Conservation (phyloP, 202 grass and related monocot species). For the Hordeum pubiflorum region DNA sequence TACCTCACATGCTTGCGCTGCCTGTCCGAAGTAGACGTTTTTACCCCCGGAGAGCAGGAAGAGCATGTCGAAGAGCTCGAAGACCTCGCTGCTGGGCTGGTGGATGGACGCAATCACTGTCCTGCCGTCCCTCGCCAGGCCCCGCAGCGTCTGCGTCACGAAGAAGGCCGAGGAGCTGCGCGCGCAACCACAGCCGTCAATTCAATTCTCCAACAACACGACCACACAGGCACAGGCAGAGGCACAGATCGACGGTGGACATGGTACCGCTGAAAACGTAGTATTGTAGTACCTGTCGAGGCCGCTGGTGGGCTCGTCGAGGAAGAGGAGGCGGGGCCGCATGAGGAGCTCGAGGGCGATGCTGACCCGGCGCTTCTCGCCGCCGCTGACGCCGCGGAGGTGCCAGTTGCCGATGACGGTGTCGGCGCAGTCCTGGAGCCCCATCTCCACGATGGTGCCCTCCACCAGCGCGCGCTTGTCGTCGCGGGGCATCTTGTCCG, state of each 20-base stretch:
- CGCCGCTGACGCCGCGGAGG: conserved; percentile 82
- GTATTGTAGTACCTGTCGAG: conserved; percentile 59
- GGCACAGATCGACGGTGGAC: background rate
- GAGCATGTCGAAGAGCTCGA: conserved; percentile 85
- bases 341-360: conserved; percentile 95
- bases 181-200: background rate
- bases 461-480: conserved; percentile 87
- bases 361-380: conserved; percentile 91
- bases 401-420: conserved; percentile 96
- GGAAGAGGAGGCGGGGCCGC: conserved; percentile 90
- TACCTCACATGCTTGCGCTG: conserved; percentile 74
- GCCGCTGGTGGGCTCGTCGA: conserved; percentile 93
- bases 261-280: too few relatives aligned
- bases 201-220: background rate
- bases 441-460: conserved; percentile 85
- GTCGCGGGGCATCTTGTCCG: conserved; percentile 74
- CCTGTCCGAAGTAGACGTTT: conserved; percentile 80
- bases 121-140: conserved; percentile 80
- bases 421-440: conserved; percentile 91
- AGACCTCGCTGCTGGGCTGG: conserved; percentile 95
- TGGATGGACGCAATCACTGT: conserved; percentile 89
- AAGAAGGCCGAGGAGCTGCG: conserved; percentile 92
- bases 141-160: conserved; percentile 79
- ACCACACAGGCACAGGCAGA: background rate
- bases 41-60: conserved; percentile 87